Evolutionary conservation across 2,329 filamentous ascomycete species (phyloP).

Genomic region (Aspergillus ochraceoroseus): DNA sequence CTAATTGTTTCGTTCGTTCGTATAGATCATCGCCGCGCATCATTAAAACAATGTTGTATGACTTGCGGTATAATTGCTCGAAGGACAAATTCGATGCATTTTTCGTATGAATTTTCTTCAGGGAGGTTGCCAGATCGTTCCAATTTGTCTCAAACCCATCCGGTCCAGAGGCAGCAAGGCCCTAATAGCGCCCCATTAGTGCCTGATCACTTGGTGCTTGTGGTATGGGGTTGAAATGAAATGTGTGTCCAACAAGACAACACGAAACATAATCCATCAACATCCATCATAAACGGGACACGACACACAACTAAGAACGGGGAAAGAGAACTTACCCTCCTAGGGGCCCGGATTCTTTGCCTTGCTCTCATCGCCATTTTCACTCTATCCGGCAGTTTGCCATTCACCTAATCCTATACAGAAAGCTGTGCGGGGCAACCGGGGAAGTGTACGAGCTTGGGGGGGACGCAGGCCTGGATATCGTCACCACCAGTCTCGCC

Average conservation of each 20-base stretch:
- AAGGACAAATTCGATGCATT: conserved; percentile 88
- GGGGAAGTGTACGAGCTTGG: not conserved
- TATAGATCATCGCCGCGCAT: conserved; percentile 82
- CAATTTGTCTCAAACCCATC: conserved; percentile 84
- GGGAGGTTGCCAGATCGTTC: conserved; percentile 68
- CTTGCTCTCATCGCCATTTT: conserved; percentile 53
- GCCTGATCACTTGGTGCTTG: not conserved
- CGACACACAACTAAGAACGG: conserved; percentile 3
- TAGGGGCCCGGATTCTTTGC: conserved; percentile 62
- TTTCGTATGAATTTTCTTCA: conserved; percentile 84
- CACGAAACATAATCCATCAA: not conserved
- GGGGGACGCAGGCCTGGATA: conserved; percentile 13
- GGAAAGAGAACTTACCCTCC: conserved; percentile 54
- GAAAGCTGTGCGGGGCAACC: conserved; percentile 8
- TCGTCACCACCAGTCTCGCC: not conserved
- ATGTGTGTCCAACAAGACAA: too few relatives aligned
- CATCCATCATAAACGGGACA: conserved; percentile 12
- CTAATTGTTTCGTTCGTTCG: conserved; percentile 71
- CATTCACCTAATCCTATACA: conserved; percentile 11
- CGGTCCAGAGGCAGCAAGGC: conserved; percentile 51
- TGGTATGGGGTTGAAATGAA: too few relatives aligned
- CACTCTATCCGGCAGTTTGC: not conserved
- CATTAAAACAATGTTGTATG: conserved; percentile 88
- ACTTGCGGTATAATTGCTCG: conserved; percentile 88
- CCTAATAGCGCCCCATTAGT: conserved; percentile 41